Conservation (phyloP, 768 basidiomycete genomes). For the Cystofilobasidium macerans region DNA sequence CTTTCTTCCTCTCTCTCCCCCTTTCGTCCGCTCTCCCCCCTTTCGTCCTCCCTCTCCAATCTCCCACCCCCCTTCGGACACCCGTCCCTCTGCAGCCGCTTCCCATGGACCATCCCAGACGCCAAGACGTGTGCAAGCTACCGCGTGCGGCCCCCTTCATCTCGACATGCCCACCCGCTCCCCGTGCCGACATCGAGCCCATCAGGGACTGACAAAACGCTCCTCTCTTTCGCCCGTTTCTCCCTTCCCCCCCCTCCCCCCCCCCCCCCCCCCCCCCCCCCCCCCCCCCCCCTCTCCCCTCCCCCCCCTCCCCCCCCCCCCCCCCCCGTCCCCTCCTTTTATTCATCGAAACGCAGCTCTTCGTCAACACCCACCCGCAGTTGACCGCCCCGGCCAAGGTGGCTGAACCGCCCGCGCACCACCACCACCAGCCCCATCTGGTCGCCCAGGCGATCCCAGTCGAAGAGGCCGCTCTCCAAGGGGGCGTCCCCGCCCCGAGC, state of each 20-base stretch:
- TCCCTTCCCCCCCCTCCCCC: too few species aligned
- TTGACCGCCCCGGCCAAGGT: not conserved
- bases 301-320: too few species aligned
- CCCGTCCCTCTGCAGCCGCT: conserved; percentile 42
- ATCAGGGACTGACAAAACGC: too few species aligned
- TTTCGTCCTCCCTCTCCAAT: not conserved
- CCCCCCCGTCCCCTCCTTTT: too few species aligned
- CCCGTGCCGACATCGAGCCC: too few species aligned
- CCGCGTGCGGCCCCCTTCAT: conserved; percentile 36
- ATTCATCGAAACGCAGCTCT: conserved; percentile 45
- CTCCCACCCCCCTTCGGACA: not conserved
- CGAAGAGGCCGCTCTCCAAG: conserved; percentile 30
- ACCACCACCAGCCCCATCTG: not conserved
- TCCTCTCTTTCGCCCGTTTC: too few species aligned
- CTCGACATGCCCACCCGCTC: too few species aligned
- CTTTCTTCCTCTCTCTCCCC: not conserved
- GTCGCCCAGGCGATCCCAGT: conserved; percentile 6
- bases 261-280: too few species aligned
- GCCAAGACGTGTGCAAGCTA: conserved; percentile 83
- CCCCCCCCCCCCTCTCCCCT: too few species aligned
- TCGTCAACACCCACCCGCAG: conserved; percentile 74
- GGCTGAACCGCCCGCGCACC: too few species aligned
- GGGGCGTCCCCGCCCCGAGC: not conserved
- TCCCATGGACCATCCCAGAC: conserved; percentile 99
- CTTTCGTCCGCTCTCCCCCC: not conserved